Base-by-base conservation (phyloP, 2,329 filamentous ascomycete genomes). In the Talaromyces sp. region DNA sequence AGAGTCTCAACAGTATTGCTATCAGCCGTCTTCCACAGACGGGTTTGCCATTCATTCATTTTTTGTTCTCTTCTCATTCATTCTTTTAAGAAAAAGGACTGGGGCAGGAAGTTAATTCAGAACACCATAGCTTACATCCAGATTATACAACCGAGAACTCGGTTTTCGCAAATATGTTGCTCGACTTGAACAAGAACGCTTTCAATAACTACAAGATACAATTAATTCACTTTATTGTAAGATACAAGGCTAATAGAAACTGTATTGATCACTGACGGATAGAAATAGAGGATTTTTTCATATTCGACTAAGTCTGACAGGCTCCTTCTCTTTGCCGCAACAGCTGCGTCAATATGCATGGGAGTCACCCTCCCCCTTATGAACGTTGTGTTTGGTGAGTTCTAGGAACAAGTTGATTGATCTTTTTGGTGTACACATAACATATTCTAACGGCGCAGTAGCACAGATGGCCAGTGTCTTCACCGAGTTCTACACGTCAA, bases 371-470 rank as follows among this genome's bases (percentile, higher is more conserved):
- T 38, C 17, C 84, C 83, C 0, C 65, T 86, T 31, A 86, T 87
- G 82, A 83, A 85, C 38, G 73, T 87, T 41, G 75, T 86, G 6
- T 84, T 86, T 68, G 84, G 84, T 65, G 71, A 72, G 41, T 78
- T 82, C 31, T 38, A n/a, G 35, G 14, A 38, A 38, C 8, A 38
- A n/a, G 17, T 6, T 38, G 17, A 8, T 17, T 8, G 35, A 8
- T 38, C 35, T 38, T 38, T 0, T n/a, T 38, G 35, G 14, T 38
- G n/a, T n/a, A 9, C 35, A 8, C 17, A n/a, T 38, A 38, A n/a
- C 35, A 8, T 17, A 38, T 38, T 38, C 35, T 38, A 38, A 38
- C 35, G 7, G 17, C 2, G 6, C 35, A 38, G 3, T 38, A 38
- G 35, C 35, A 38, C 35, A 38, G 14, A 86, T 53, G 81, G 82